A percentile compares a stretch with the other conserved stretches of the same genome.
phyloP scores from a whole-genome alignment of 108 stramenopile species.

The Fragilaria crotonensis region DNA sequence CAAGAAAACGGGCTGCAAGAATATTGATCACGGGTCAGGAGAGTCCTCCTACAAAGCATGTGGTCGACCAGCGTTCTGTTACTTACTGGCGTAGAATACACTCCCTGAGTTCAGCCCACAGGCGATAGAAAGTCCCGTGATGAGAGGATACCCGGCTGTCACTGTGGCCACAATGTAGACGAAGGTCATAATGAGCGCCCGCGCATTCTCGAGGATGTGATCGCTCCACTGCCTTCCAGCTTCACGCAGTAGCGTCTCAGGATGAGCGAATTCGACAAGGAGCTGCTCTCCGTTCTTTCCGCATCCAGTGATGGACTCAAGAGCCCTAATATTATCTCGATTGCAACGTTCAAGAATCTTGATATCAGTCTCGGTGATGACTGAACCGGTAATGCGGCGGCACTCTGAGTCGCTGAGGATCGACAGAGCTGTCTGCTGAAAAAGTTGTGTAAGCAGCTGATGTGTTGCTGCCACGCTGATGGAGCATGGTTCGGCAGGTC shows the following conservation, averaged over 20 bases:
- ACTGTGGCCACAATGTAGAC: slow-evolving; percentile 61
- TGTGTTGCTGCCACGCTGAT: slow-evolving; percentile 62
- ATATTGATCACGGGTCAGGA: too few species aligned
- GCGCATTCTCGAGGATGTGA: slow-evolving; percentile 54
- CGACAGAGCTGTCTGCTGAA: slow-evolving; percentile 40
- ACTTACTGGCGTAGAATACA: slow-evolving; percentile 4
- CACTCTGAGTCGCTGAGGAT: slow-evolving; percentile 43
- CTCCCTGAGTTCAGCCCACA: slow-evolving; percentile 21
- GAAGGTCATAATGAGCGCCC: slow-evolving; percentile 55
- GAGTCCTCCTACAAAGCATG: too few species aligned
- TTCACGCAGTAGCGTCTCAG: slow-evolving; percentile 26
- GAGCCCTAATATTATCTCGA: slow-evolving; percentile 37
- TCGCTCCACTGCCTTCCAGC: slow-evolving; percentile 52
- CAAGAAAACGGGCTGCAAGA: slow-evolving; percentile 42
- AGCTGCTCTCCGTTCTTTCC: slow-evolving; percentile 13
- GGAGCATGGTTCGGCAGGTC: slow-evolving; percentile 72
- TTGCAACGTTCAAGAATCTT: slow-evolving; percentile 47
- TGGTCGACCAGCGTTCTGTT: too few species aligned
- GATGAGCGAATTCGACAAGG: slow-evolving; percentile 1
- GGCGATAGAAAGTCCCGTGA: slow-evolving; percentile 32
- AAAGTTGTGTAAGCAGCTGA: slow-evolving; percentile 57
- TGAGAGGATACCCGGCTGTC: slow-evolving; percentile 44
- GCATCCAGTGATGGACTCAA: slow-evolving; percentile 46
- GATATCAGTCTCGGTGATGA: slow-evolving; percentile 45
- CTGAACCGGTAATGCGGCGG: slow-evolving; percentile 32